Conservation (phyloP, 2,329 filamentous ascomycete species). For the Ustulina deusta region DNA sequence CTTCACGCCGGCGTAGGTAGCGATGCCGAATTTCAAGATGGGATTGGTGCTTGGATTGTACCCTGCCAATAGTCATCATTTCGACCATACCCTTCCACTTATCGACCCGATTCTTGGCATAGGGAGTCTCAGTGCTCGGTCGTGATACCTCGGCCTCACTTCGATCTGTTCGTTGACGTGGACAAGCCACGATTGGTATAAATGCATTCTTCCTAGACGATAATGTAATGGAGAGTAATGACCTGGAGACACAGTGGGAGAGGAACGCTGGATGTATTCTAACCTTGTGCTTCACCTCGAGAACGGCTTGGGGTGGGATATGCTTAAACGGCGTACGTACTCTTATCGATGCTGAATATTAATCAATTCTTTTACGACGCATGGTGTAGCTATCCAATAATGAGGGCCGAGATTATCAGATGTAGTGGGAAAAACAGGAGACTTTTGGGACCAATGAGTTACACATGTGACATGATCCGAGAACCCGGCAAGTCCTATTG, state of each 20-base stretch:
- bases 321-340: constrained; percentile 11
- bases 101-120: constrained; percentile 24
- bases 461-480: constrained; percentile 9
- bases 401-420: not conserved
- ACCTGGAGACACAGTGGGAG: constrained; percentile 11
- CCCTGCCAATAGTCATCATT: constrained; percentile 41
- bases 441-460: not conserved
- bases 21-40: constrained; percentile 46
- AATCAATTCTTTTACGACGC: constrained; percentile 17
- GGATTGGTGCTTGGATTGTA: constrained; percentile 50
- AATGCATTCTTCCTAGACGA: constrained; percentile 22
- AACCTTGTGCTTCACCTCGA: constrained; percentile 21
- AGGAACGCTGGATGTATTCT: constrained; percentile 1
- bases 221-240: constrained; percentile 38
- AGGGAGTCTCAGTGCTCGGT: constrained; percentile 8
- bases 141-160: constrained; percentile 7
- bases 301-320: not conserved
- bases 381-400: constrained; percentile 1
- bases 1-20: constrained; percentile 49
- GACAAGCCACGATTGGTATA: constrained; percentile 32
- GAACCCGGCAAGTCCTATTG: constrained; percentile 1
- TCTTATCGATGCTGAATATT: constrained; percentile 28
- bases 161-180: constrained; percentile 24
- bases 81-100: constrained; percentile 10
- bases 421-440: not conserved